Percentiles rank a stretch among this genome's conserved stretches.
These are phyloP conservation scores for Olyra latifolia DNA, from an alignment of 176 grass and related monocot species.

Conservation along the genomic window DNA sequence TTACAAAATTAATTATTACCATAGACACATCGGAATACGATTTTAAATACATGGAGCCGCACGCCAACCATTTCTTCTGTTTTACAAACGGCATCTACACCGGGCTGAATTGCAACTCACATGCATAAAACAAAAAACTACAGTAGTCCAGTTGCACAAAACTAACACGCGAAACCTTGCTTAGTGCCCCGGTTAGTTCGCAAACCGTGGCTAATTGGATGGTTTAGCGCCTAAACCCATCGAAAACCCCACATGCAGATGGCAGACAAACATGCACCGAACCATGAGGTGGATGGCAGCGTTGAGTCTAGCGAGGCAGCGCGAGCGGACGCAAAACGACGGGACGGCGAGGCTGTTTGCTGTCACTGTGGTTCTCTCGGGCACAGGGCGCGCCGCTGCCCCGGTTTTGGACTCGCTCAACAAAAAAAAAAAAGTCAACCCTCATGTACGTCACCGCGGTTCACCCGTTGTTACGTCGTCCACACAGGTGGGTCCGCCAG, in stretches of 20 bases:
- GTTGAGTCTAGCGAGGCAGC: background rate
- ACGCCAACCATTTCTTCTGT: too few species aligned
- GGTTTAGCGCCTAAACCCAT: slow-evolving; percentile 7
- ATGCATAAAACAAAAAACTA: too few species aligned
- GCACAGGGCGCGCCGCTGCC: background rate
- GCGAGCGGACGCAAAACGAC: background rate
- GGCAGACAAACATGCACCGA: background rate
- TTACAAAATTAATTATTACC: too few species aligned
- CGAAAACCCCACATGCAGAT: background rate
- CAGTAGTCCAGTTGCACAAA: too few species aligned
- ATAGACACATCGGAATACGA: too few species aligned
- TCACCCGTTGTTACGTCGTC: background rate
- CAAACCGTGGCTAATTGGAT: background rate
- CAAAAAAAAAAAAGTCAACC: background rate
- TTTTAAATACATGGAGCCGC: too few species aligned
- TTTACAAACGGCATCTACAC: too few species aligned
- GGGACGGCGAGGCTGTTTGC: background rate
- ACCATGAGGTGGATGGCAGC: background rate
- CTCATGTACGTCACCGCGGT: background rate
- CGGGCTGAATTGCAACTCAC: too few species aligned
- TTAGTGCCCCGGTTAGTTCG: background rate
- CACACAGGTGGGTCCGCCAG: background rate
- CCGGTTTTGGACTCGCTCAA: background rate
- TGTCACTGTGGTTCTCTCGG: background rate
- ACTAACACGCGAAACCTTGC: too few species aligned